phyloP scores from a whole-genome alignment of 2,329 filamentous ascomycete species.

The Aspergillus aculeatus region DNA sequence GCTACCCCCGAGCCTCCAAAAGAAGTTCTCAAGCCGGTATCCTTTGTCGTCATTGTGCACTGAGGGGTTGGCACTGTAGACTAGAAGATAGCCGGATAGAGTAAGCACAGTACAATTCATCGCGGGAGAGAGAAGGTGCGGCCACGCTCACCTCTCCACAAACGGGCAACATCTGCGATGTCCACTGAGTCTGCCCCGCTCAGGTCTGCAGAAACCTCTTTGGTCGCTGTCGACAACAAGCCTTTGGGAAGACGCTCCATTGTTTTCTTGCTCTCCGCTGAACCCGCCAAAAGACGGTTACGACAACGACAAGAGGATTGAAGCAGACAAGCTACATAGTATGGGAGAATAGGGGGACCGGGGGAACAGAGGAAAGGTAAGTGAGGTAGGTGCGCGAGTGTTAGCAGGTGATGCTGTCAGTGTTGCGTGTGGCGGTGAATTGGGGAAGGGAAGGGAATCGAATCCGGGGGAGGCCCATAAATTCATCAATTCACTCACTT shows the following conservation, averaged over 20 bases:
- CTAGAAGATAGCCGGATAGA: constrained; percentile 25
- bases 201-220: constrained; percentile 37
- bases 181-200: constrained; percentile 42
- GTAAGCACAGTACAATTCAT: constrained; percentile 9
- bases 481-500: too few species aligned
- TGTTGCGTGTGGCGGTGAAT: constrained; percentile 20
- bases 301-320: not conserved
- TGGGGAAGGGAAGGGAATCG: constrained; percentile 3
- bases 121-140: constrained; percentile 3
- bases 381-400: not conserved
- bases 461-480: not conserved
- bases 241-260: constrained; percentile 45
- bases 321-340: constrained; percentile 16
- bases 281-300: not conserved
- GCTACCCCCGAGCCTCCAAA: constrained; percentile 54
- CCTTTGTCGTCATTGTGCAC: constrained; percentile 43
- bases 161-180: constrained; percentile 41
- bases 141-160: constrained; percentile 50
- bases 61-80: constrained; percentile 47
- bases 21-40: constrained; percentile 51
- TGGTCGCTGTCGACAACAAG: constrained; percentile 42
- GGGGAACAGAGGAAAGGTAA: not conserved
- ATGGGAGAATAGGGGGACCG: not conserved
- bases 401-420: constrained; percentile 7
- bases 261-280: not conserved